A percentile compares a stretch with the other conserved stretches of the same genome.
Evolutionary conservation across 1,139 yeast species (phyloP).

Genomic region (Protomyces inouyei): DNA sequence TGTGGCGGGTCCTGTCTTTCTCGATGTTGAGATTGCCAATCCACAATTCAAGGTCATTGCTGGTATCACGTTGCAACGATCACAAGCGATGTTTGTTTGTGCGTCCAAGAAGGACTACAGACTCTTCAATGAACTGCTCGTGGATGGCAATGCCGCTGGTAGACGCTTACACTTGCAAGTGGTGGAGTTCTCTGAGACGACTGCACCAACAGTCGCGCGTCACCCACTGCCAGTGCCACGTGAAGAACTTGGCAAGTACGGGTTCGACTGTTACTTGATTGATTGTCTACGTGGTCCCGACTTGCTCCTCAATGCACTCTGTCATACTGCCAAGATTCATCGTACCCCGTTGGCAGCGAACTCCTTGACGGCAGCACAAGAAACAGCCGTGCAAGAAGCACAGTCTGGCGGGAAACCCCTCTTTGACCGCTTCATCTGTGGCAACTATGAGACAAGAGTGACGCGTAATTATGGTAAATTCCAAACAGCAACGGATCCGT

Average conservation of each 20-base stretch:
- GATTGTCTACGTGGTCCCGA: constrained; percentile 73
- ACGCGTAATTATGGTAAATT: constrained; percentile 13
- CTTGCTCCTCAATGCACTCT: constrained; percentile 69
- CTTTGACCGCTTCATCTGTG: constrained; percentile 10
- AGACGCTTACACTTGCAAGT: constrained; percentile 45
- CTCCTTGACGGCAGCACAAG: constrained; percentile 2
- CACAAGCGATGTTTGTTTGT: constrained; percentile 55
- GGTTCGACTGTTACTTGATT: constrained; percentile 74
- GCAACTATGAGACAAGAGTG: constrained; percentile 6
- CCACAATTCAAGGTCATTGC: constrained; percentile 43
- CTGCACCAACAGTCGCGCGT: constrained; percentile 33
- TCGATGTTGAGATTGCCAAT: constrained; percentile 56
- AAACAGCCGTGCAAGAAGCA: neutral
- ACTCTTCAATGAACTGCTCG: constrained; percentile 44
- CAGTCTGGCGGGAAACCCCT: neutral
- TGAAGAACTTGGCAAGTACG: constrained; percentile 46
- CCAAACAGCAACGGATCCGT: neutral
- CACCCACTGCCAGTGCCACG: constrained; percentile 39
- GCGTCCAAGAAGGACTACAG: constrained; percentile 46
- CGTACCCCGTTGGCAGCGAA: constrained; percentile 1
- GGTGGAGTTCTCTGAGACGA: constrained; percentile 43
- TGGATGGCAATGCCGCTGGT: constrained; percentile 37
- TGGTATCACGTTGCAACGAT: constrained; percentile 54
- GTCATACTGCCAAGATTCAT: constrained; percentile 47
- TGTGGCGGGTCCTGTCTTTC: constrained; percentile 72